Percentiles rank a stretch among this genome's conserved stretches.
Evolutionary conservation across 768 basidiomycete genomes (phyloP).

Genomic region (Kwoniella sp.): DNA sequence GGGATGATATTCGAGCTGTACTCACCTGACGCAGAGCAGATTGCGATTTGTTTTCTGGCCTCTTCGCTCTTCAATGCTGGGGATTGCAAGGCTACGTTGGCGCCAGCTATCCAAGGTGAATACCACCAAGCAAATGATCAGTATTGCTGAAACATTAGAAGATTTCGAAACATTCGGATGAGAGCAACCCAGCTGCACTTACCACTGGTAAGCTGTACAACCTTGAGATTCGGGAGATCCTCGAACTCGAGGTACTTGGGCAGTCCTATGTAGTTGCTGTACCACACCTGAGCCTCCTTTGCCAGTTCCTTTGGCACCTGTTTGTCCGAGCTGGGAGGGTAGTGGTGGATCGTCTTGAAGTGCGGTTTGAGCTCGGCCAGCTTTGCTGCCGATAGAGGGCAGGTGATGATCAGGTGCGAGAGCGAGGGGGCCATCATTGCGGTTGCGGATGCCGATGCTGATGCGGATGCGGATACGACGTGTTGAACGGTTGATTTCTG

Average conservation of each 20-base stretch:
- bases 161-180: conserved; percentile 6
- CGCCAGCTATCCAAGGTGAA: too few relatives aligned
- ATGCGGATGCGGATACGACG: background rate
- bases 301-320: conserved; percentile 25
- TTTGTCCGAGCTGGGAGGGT: conserved; percentile 17
- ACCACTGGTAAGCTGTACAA: conserved; percentile 45
- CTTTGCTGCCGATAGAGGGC: conserved; percentile 17
- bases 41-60: conserved; percentile 33
- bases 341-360: conserved; percentile 45
- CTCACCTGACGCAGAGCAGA: conserved; percentile 33
- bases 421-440: conserved; percentile 23
- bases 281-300: conserved; percentile 40
- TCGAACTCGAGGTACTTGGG: conserved; percentile 30
- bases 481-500: too few relatives aligned
- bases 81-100: conserved; percentile 30
- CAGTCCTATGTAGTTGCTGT: conserved; percentile 28
- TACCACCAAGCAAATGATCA: background rate
- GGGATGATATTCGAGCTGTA: conserved; percentile 2
- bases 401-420: conserved; percentile 18
- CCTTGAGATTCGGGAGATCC: conserved; percentile 33
- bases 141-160: conserved; percentile 12
- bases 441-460: too few relatives aligned
- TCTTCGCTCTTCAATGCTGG: conserved; percentile 29
- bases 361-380: conserved; percentile 25
- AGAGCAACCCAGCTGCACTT: conserved; percentile 13